Base-by-base conservation (phyloP, 192 early-diverging fungal species). In the Bifiguratus adelaidae region DNA sequence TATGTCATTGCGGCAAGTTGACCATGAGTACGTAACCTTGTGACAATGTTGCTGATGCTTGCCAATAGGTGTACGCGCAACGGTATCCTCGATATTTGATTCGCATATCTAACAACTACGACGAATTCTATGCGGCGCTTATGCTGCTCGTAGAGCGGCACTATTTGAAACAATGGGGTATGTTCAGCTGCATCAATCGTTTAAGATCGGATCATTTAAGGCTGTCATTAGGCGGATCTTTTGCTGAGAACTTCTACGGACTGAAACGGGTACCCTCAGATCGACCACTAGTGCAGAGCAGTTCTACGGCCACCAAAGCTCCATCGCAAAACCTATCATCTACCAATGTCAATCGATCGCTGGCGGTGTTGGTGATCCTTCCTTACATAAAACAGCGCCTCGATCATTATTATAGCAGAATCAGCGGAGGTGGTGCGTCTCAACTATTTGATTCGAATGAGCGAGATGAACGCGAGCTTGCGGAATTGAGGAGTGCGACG, bases 201-300 rank as follows among this genome's bases (percentile, higher is more conserved):
- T 56, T 41, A 60, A 27, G 13, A 25, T 24, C 18, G 42, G 13
- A 46, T 30, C 37, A 29, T 27, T 42, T 24, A 29, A 2, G n/a
- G 26, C 37, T 18, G 15, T 51, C 25, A 11, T 13, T 55, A 81
- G 81, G 78, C 38, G 81, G 69, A 0, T 87, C 87, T 9, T 89
- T 89, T 60, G 76, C 88, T n/a, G 92, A 95, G 62, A 82, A 86
- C 63, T 93, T 95, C 67, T 95, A 95, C 61, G 90, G 90, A 3
- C 56, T 85, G 19, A 89, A 88, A 62, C 66, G 92, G 41, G 77
- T 80, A 19, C 68, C 78, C 4, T 58, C 71, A 30, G 55, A 60
- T 53, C 68, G 46, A 37, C 49, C 62, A 25, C 37, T 65, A 45
- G 29, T 2, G 6, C 25, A 22, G 16, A 42, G 43, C 26, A 28